These are phyloP conservation scores for Annulohypoxylon truncatum DNA, from an alignment of 2,329 filamentous ascomycete genomes.

Conservation along the genomic window DNA sequence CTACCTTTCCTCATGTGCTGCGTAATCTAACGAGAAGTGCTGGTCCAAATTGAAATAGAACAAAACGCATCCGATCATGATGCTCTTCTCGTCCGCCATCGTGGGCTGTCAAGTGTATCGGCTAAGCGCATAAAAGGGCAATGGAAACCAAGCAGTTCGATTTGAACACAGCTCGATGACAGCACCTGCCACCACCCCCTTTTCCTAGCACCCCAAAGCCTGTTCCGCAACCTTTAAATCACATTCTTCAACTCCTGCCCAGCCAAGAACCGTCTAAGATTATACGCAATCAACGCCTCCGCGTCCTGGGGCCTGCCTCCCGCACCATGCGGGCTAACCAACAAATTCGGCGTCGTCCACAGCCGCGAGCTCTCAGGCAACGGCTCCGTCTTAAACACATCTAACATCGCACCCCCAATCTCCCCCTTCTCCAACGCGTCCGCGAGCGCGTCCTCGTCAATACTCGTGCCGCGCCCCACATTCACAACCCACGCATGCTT, in stretches of 20 bases:
- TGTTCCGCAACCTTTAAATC: slow-evolving; percentile 46
- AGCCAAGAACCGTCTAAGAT: slow-evolving; percentile 69
- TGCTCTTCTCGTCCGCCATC: neutral
- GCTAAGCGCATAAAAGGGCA: neutral
- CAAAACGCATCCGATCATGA: neutral
- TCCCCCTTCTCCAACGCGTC: slow-evolving; percentile 57
- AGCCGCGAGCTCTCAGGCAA: slow-evolving; percentile 55
- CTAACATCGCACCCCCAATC: slow-evolving; percentile 62
- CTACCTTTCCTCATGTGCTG: neutral
- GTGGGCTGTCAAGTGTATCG: neutral
- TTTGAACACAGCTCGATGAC: neutral
- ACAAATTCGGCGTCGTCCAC: slow-evolving; percentile 63
- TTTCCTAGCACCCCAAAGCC: slow-evolving; percentile 9
- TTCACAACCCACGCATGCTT: slow-evolving; percentile 68
- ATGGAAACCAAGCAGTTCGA: neutral
- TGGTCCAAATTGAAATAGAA: neutral
- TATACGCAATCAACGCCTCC: slow-evolving; percentile 70
- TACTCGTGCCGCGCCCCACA: slow-evolving; percentile 61
- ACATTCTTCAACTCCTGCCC: slow-evolving; percentile 69
- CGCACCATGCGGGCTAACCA: slow-evolving; percentile 69
- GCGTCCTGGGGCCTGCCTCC: slow-evolving; percentile 70
- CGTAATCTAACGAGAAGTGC: neutral
- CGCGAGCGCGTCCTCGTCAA: slow-evolving; percentile 63
- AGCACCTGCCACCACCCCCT: neutral
- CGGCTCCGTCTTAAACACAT: slow-evolving; percentile 58